A percentile compares a stretch with the other conserved stretches of the same genome.
Evolutionary conservation across 495 filamentous ascomycete genomes (phyloP).

Genomic region (Pyrenula aspistea): DNA sequence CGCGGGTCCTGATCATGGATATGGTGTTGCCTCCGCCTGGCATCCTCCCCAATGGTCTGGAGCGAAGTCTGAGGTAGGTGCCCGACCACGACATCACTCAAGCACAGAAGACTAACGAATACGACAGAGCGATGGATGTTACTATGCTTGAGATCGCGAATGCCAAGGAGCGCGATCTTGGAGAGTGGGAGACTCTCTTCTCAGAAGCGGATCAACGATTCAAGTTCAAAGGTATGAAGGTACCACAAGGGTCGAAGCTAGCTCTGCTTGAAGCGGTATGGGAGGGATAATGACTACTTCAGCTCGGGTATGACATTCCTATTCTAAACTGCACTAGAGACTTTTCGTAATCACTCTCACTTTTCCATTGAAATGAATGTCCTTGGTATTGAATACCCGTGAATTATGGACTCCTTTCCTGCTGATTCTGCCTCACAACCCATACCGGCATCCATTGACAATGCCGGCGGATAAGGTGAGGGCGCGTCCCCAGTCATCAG

Average conservation of each 20-base stretch:
- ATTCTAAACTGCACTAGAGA: too few relatives aligned
- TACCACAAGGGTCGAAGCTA: background rate
- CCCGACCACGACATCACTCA: background rate
- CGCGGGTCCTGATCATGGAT: constrained; percentile 38
- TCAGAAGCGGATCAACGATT: background rate
- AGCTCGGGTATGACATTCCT: too few relatives aligned
- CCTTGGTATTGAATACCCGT: too few relatives aligned
- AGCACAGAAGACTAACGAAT: background rate
- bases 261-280: constrained; percentile 1
- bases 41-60: background rate
- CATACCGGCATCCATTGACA: too few relatives aligned
- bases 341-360: too few relatives aligned
- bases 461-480: too few relatives aligned
- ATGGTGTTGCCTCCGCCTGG: constrained; percentile 17
- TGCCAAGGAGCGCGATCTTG: background rate
- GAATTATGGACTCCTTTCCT: too few relatives aligned
- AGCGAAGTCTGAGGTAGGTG: constrained; percentile 3
- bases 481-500: too few relatives aligned
- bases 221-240: background rate
- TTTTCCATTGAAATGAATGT: too few relatives aligned
- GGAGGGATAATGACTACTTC: background rate
- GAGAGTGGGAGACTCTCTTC: constrained; percentile 1
- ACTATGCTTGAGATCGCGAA: background rate
- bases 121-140: background rate
- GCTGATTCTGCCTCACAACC: too few relatives aligned